phyloP scores from a whole-genome alignment of 306 rosid species.

The Sechiopsis laciniata region DNA sequence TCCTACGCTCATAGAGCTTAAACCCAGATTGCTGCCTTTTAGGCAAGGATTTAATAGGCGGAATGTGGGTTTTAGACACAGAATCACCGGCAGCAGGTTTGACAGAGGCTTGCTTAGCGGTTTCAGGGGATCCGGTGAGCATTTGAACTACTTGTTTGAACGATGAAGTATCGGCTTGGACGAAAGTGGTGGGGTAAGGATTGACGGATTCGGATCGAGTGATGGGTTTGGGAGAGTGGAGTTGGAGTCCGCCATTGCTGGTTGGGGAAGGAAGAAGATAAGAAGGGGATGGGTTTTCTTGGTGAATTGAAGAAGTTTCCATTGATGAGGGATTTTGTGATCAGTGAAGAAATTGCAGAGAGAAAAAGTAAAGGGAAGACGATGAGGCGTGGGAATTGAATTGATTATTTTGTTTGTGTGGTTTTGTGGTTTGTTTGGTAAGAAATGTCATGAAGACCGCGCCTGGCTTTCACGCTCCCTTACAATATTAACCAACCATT shows the following conservation, averaged over 20 bases:
- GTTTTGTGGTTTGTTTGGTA: constrained; percentile 39
- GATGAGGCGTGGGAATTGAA: constrained; percentile 13
- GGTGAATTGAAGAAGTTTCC: constrained; percentile 47
- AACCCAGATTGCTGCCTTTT: constrained; percentile 61
- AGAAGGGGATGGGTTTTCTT: background rate
- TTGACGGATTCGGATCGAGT: constrained; percentile 79
- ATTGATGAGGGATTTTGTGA: constrained; percentile 33
- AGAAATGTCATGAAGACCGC: constrained; percentile 26
- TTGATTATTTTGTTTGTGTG: background rate
- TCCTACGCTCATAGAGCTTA: constrained; percentile 81
- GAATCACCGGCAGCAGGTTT: constrained; percentile 27
- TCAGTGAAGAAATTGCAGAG: background rate
- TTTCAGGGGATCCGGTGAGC: constrained; percentile 92
- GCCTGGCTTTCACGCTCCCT: background rate
- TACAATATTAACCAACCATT: background rate
- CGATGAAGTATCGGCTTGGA: constrained; percentile 79
- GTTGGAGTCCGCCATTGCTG: constrained; percentile 22
- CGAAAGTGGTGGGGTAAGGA: constrained; percentile 95
- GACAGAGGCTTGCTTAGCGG: constrained; percentile 48
- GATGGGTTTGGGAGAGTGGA: constrained; percentile 46
- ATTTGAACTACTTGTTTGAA: constrained; percentile 95
- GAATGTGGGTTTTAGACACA: constrained; percentile 45
- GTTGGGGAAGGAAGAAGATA: constrained; percentile 30
- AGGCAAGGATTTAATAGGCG: constrained; percentile 61
- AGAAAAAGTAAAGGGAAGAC: background rate